Percentiles rank a stretch among this genome's conserved stretches.
Evolutionary conservation across 2,329 filamentous ascomycete genomes (phyloP).

Genomic region (Calycina marina): DNA sequence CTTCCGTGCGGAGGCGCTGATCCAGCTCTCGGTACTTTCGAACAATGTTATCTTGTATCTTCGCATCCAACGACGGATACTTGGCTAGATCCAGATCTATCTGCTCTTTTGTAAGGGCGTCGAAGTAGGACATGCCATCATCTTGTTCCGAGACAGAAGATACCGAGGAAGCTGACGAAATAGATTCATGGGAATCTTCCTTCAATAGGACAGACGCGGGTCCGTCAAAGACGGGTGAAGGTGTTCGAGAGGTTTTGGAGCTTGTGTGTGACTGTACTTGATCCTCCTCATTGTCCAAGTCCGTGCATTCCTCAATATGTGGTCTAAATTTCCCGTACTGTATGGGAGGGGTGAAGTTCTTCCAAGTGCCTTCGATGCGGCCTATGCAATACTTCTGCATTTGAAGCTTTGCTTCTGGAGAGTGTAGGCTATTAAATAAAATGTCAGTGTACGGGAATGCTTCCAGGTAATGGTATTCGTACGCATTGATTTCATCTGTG

Average conservation of each 20-base stretch:
- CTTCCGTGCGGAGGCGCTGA: constrained; percentile 54
- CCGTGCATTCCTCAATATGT: constrained; percentile 25
- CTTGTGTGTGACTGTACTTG: constrained; percentile 19
- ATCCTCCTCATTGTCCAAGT: constrained; percentile 25
- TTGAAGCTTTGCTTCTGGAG: constrained; percentile 53
- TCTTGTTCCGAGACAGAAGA: constrained; percentile 42
- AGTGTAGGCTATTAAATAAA: constrained; percentile 57
- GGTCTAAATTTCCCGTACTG: constrained; percentile 69
- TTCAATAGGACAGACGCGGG: constrained; percentile 13
- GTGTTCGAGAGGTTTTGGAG: constrained; percentile 18
- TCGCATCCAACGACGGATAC: constrained; percentile 64
- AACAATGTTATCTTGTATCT: constrained; percentile 62
- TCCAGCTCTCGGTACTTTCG: constrained; percentile 70
- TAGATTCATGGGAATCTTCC: constrained; percentile 1
- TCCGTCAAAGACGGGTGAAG: constrained; percentile 22
- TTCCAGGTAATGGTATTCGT: constrained; percentile 26
- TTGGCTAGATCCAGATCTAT: constrained; percentile 62
- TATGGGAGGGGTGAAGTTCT: constrained; percentile 80
- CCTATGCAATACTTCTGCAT: constrained; percentile 80
- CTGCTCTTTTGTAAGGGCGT: constrained; percentile 59
- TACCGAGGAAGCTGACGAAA: constrained; percentile 33
- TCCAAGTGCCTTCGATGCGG: constrained; percentile 65
- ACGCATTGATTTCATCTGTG: constrained; percentile 89
- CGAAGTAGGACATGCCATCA: constrained; percentile 49
- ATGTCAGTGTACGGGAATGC: neutral